Base-by-base conservation (phyloP, 441 rosid genomes). In the Aquilaria agallochum region DNA sequence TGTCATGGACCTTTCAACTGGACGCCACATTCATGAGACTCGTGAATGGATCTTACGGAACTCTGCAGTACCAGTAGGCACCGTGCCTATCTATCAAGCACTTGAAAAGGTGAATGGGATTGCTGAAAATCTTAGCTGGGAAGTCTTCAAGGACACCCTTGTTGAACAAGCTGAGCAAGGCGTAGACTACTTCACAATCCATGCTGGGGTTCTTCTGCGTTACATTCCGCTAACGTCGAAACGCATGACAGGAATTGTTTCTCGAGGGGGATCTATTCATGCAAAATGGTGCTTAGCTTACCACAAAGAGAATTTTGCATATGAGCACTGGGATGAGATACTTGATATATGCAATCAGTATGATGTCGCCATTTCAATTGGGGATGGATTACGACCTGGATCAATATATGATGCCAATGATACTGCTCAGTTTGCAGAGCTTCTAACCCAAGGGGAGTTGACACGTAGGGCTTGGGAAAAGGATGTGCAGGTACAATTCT, bases 111-210 rank as follows among this genome's bases (percentile, higher is more conserved):
- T 92, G 48, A 66, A 89, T 67, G 96, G 98, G 10, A 80, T 95
- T 69, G 99, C 97, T 53, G 98, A 92, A 78, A 79, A 95, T 69
- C 95, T 95, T 55, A 92, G 57, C 73, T 88, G 98, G 99, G 98
- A 95, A 74, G 81, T 89, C 34, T 89, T 95, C 79, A 84, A 86
- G 66, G 97, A 92, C 20, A 92, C 99, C 56, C 71, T 95, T 59
- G 80, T 95, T 60, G 98, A 95, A 72, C 99, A 95, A 68, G 98
- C 99, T 58, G 96, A 89, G 77, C 99, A 95, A 77, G 99, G 98
- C 50, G 99, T 92, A 2, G 97, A 95, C 72, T 95, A 92, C 71
- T 92, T 92, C 85, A 95, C 96, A 0, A 95, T 95, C 66, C 98
- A 95, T 78, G 98, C 95, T 12, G 97, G 98, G 15, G 96, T 92